Evolutionary conservation across 345 rosid genomes (phyloP), one percentile per base, ranked within the genome.

Genomic region (Physaria fendleri): DNA sequence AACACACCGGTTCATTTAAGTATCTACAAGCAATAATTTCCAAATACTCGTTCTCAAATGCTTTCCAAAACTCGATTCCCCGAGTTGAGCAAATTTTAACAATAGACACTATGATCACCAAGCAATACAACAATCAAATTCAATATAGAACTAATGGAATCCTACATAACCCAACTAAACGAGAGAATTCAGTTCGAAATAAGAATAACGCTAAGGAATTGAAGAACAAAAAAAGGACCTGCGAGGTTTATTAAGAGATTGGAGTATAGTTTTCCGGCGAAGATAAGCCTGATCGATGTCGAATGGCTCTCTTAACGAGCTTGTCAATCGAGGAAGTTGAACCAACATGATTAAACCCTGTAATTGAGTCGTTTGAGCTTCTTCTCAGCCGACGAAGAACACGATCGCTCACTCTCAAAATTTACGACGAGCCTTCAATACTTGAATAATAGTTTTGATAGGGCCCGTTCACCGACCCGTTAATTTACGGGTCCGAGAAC

Each of bases 271-370:
- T 75, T 85, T 84, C 39, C 98, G 95, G 45, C 78, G 82, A 48
- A 92, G 96, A 71, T 86, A 92, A 4, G 97, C 96, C 55, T 82
- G 81, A 34, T 88, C 97, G 74, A 79, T 45, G 27, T 92, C 98
- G 74, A 82, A 86, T 0, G 96, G 98, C 2, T 79, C 89, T 74
- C 98, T 74, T 7, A 86, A 83, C 59, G 97, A 85, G 71, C 71
- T 82, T 4, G 96, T 80, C 74, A 91, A 63, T 60, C 96, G 96
- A 71, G 96, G 98, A 24, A 84, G 81, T 59, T 91, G 92, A 32
- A 74, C 53, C 60, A 84, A 43, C 96, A 91, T 91, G 39, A 28
- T n/a, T 6, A 28, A 47, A 27, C 41, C 17, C 48, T 58, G 24
- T 40, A 6, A 3, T 39, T 23, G 59, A 30, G 59, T 40, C 38